Conservation (phyloP, 1,284 basidiomycete species). For the Austropuccinia psidii region DNA sequence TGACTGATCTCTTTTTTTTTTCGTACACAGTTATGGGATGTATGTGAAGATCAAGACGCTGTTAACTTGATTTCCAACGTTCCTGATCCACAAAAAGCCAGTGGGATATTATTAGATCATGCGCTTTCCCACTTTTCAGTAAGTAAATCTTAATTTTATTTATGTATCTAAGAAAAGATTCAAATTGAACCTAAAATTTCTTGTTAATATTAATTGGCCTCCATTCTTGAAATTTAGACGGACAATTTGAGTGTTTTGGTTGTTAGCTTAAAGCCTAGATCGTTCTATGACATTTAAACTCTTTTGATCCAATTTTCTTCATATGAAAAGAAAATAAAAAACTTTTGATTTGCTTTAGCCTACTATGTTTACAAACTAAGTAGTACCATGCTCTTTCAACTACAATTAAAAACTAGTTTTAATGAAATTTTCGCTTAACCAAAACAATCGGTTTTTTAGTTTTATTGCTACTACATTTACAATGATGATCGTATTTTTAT, state of each 20-base stretch:
- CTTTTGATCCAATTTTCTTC: too few species aligned
- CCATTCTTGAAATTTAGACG: slow-evolving; percentile 1
- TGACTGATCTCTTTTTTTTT: background rate
- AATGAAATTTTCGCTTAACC: too few species aligned
- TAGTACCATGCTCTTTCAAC: too few species aligned
- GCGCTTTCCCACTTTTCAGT: slow-evolving; percentile 54
- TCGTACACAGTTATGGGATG: slow-evolving; percentile 82
- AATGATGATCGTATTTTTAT: too few species aligned
- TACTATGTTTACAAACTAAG: too few species aligned
- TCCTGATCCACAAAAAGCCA: slow-evolving; percentile 74
- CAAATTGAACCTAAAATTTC: background rate
- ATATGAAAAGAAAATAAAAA: too few species aligned
- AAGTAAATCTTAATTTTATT: background rate
- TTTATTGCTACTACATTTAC: too few species aligned
- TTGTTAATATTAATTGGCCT: background rate
- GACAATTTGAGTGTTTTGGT: slow-evolving; percentile 36
- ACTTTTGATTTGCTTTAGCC: too few species aligned
- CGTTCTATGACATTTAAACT: slow-evolving; percentile 30
- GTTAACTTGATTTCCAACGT: slow-evolving; percentile 72
- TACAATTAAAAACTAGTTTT: too few species aligned
- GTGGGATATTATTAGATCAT: slow-evolving; percentile 67
- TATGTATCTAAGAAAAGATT: background rate
- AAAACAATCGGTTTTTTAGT: too few species aligned
- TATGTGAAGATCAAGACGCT: slow-evolving; percentile 82
- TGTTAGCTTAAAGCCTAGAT: slow-evolving; percentile 25